Percentiles rank a stretch among this genome's conserved stretches.
These are phyloP conservation scores for Coleophoma crateriformis DNA, from an alignment of 2,329 filamentous ascomycete species.

Conservation along the genomic window DNA sequence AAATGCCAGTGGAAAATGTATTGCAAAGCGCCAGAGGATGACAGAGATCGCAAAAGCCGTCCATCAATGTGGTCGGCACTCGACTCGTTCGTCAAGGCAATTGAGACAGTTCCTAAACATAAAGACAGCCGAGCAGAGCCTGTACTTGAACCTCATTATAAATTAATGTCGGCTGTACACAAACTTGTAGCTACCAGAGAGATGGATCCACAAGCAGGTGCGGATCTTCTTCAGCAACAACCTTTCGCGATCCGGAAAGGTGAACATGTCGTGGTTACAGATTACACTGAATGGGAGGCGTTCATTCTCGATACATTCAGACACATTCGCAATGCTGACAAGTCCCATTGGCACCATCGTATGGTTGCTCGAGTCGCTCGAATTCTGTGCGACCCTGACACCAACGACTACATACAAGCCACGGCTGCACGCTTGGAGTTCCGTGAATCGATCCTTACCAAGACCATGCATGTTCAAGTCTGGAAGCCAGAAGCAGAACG, in stretches of 20 bases:
- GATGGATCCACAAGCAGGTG: constrained; percentile 20
- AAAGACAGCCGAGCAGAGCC: constrained; percentile 56
- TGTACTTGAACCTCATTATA: constrained; percentile 68
- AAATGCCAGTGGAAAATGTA: constrained; percentile 73
- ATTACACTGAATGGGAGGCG: constrained; percentile 47
- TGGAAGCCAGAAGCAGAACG: constrained; percentile 70
- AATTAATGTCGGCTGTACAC: constrained; percentile 60
- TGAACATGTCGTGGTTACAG: constrained; percentile 18
- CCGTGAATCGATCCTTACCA: constrained; percentile 67
- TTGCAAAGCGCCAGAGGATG: constrained; percentile 35
- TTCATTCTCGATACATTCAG: constrained; percentile 45
- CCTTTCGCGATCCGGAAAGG: constrained; percentile 23
- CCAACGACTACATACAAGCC: constrained; percentile 36
- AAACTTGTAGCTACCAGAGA: constrained; percentile 48
- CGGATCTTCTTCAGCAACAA: constrained; percentile 27
- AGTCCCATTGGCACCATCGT: constrained; percentile 71
- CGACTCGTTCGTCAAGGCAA: constrained; percentile 50
- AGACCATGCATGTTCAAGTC: constrained; percentile 67
- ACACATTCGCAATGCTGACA: constrained; percentile 44
- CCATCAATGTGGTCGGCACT: constrained; percentile 41
- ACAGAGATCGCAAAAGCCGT: constrained; percentile 25
- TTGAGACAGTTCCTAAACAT: constrained; percentile 55
- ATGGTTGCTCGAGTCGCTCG: constrained; percentile 60
- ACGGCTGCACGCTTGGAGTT: constrained; percentile 59
- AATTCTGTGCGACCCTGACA: constrained; percentile 51